Base-by-base conservation (phyloP, 345 rosid species). In the Crucihimalaya himalaica region DNA sequence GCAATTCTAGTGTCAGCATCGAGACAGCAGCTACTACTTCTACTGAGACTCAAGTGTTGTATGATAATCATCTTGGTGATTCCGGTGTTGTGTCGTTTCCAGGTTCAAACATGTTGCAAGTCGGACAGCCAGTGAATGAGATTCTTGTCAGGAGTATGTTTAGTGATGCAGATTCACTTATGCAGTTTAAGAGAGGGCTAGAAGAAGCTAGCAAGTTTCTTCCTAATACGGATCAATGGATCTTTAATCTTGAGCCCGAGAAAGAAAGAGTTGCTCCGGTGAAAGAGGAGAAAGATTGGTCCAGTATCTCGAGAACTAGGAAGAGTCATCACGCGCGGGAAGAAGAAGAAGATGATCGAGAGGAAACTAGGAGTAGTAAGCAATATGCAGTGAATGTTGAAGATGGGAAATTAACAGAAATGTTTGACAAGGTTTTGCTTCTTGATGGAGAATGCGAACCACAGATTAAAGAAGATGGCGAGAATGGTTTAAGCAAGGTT, bases 151-250 rank as follows among this genome's bases (percentile, higher is more conserved):
- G 73, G 74, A 85, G 80, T 68, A 85, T 87, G 68, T 86, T 89
- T 70, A 84, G 80, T 50, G 77, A 86, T 39, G 35, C 53, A 5
- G 88, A 91, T 6, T 88, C 90, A n/a, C 58, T 83, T 20, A 46
- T 85, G 81, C 97, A 84, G 70, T 91, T 86, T 70, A 84, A 80
- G 63, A 93, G 67, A 80, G 97, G 97, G 10, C 2, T 90, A 55
- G 95, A 88, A 73, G 98, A 91, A 84, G 97, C 97, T 66, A 85
- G 87, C 46, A 91, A 84, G 86, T 89, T 93, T 66, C 89, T 93
- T 81, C 97, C 94, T n/a, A 77, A 77, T 60, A 72, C 75, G 63
- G 76, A 71, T 74, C 81, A 86, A 45, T 77, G 88, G 61, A 59
- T 77, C 23, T 71, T 80, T 8, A 78, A 81, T 69, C 71, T 70